Evolutionary conservation across 805 yeast species (phyloP).

Genomic region (Nakazawaea pomicola): DNA sequence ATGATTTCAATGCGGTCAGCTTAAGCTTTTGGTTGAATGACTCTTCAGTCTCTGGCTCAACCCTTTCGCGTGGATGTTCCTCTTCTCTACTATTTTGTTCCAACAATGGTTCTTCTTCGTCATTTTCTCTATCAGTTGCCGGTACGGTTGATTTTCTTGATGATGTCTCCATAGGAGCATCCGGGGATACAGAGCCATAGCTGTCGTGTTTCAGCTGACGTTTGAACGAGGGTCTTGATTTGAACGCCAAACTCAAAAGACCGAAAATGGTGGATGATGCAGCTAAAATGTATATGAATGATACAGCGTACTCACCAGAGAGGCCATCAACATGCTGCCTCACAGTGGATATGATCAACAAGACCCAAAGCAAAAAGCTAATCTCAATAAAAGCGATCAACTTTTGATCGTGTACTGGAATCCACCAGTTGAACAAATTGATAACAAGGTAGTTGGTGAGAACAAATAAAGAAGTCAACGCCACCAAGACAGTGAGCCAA

Average conservation of each 20-base stretch:
- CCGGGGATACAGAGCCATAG: constrained; percentile 4
- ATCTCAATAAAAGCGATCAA: constrained; percentile 51
- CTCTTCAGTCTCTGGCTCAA: constrained; percentile 19
- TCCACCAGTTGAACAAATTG: constrained; percentile 37
- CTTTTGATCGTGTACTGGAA: constrained; percentile 56
- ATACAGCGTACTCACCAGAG: constrained; percentile 47
- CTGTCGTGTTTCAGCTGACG: neutral
- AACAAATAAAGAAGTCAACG: constrained; percentile 42
- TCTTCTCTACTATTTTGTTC: neutral
- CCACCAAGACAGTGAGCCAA: constrained; percentile 43
- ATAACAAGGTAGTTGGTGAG: constrained; percentile 53
- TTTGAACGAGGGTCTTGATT: constrained; percentile 12
- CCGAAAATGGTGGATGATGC: constrained; percentile 49
- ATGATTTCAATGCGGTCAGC: constrained; percentile 33
- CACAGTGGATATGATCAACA: constrained; percentile 45
- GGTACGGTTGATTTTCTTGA: neutral
- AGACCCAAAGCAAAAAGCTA: constrained; percentile 52
- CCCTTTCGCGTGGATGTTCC: neutral
- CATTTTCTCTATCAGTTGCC: constrained; percentile 1
- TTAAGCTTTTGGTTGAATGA: constrained; percentile 22
- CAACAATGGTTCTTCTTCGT: constrained; percentile 1
- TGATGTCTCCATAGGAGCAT: neutral
- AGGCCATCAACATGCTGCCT: constrained; percentile 43
- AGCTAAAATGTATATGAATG: constrained; percentile 40
- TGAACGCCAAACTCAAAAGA: constrained; percentile 40